Evolutionary conservation across 306 rosid genomes (phyloP).

Genomic region (Cicer pinnatifidum): DNA sequence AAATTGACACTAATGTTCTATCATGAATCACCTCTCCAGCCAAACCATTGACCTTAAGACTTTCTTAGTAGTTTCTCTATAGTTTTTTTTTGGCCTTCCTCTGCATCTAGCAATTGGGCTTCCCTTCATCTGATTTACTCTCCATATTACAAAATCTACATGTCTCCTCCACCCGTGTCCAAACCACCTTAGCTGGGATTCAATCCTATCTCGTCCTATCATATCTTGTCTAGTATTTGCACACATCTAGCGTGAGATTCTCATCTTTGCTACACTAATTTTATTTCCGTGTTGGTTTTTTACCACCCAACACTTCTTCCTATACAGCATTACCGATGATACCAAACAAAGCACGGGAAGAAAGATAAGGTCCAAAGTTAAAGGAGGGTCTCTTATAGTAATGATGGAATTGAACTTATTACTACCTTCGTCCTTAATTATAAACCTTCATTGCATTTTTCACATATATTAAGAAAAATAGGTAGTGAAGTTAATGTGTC

Average conservation of each 20-base stretch:
- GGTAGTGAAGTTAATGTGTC: no score
- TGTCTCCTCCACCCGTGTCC: neutral
- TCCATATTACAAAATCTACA: neutral
- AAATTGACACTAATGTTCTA: neutral
- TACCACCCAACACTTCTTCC: neutral
- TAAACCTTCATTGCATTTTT: no score
- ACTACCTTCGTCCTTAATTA: no score
- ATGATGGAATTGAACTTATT: conserved; percentile 35
- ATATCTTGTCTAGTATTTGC: neutral
- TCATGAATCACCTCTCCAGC: neutral
- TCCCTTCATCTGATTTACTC: neutral
- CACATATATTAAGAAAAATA: no score
- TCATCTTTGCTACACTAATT: neutral
- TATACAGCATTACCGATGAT: neutral
- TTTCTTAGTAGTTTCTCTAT: neutral
- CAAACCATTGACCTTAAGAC: neutral
- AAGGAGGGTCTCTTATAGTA: conserved; percentile 23
- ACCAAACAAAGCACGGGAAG: conserved; percentile 20
- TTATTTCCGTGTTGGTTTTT: neutral
- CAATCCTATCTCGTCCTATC: neutral
- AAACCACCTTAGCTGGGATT: neutral
- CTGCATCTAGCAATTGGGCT: conserved; percentile 1
- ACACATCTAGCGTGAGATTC: conserved; percentile 10
- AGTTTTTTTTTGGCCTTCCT: neutral
- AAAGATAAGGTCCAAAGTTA: conserved; percentile 24